Percentiles rank a stretch among this genome's conserved stretches.
Evolutionary conservation across 129 eudicot genomes (phyloP).

Genomic region (Flaveria bidentis): DNA sequence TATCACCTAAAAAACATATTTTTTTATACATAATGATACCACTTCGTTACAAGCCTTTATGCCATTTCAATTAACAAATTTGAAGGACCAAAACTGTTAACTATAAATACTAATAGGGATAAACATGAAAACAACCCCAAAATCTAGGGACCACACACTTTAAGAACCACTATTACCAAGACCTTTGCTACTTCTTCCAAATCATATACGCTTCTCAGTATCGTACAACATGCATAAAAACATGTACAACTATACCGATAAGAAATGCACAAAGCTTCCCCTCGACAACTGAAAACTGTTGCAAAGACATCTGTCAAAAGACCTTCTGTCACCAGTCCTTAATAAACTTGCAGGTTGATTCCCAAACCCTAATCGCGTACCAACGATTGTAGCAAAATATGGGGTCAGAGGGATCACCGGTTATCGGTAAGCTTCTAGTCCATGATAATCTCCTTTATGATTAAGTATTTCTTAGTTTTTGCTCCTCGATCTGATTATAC

Average conservation of each 20-base stretch:
- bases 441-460: background rate
- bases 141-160: background rate
- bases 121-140: background rate
- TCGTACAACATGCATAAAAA: constrained; percentile 19
- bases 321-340: constrained; percentile 32
- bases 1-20: no score
- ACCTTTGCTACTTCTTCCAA: constrained; percentile 18
- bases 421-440: constrained; percentile 51
- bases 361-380: constrained; percentile 26
- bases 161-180: constrained; percentile 26
- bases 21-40: no score
- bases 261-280: constrained; percentile 11
- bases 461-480: background rate
- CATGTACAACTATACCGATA: constrained; percentile 4
- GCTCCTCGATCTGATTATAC: constrained; percentile 16
- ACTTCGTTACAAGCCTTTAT: background rate
- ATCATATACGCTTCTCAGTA: background rate
- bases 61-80: background rate
- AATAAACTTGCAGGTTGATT: constrained; percentile 25
- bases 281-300: constrained; percentile 24
- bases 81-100: background rate
- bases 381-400: constrained; percentile 28
- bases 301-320: constrained; percentile 30
- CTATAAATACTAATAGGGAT: background rate
- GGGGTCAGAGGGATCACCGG: constrained; percentile 64